Percentiles rank a stretch among this genome's conserved stretches.
Conservation (phyloP, 371 early-diverging fungal genomes). For the Mucor mucedo region DNA sequence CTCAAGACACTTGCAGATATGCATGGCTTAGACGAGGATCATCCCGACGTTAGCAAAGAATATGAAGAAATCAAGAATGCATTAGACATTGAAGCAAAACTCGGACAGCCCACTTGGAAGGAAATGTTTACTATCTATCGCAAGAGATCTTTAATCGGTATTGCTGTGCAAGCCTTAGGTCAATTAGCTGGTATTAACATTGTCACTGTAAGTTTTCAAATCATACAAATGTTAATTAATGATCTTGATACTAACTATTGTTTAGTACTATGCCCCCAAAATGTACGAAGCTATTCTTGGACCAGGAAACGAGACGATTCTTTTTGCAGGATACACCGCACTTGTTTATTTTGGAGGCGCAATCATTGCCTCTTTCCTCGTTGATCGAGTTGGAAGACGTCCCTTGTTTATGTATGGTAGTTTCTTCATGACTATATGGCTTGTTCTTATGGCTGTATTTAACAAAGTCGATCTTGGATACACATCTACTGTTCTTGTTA, state of each 20-base stretch:
- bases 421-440: constrained; percentile 39
- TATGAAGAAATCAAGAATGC: constrained; percentile 73
- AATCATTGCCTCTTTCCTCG: constrained; percentile 34
- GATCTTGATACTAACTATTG: neutral
- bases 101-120: constrained; percentile 68
- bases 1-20: constrained; percentile 71
- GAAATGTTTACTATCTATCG: constrained; percentile 69
- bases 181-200: constrained; percentile 78
- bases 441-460: constrained; percentile 44
- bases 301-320: constrained; percentile 32
- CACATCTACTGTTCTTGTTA: constrained; percentile 45
- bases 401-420: constrained; percentile 47
- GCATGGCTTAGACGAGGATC: constrained; percentile 57
- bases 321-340: constrained; percentile 50
- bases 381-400: constrained; percentile 46
- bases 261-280: constrained; percentile 67
- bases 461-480: constrained; percentile 42
- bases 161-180: constrained; percentile 64
- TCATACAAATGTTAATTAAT: neutral
- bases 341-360: constrained; percentile 44
- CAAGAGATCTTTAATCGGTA: constrained; percentile 65
- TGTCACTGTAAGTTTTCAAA: constrained; percentile 47
- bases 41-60: constrained; percentile 68
- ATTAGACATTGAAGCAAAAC: constrained; percentile 67
- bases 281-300: constrained; percentile 66